Base-by-base conservation (phyloP, 2,329 filamentous ascomycete genomes). In the Ploettnerulaceae sp. region DNA sequence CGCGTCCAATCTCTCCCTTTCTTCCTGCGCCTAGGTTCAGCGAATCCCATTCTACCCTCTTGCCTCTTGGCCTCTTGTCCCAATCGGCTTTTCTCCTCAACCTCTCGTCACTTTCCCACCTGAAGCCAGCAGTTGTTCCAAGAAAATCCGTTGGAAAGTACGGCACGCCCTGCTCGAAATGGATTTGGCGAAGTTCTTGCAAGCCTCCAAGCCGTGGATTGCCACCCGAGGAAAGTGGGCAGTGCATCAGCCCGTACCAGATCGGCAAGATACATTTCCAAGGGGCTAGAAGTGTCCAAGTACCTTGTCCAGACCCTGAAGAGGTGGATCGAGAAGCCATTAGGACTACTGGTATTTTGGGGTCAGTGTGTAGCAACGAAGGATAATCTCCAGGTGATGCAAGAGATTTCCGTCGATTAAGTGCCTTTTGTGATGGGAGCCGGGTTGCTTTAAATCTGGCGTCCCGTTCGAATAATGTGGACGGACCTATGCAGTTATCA, bases 81-180 rank as follows among this genome's bases (percentile, higher is more conserved):
- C 89, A 95, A 20, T 79, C 74, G 18, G 70, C 69, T 58, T 78
- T 77, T 46, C 80, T 71, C 56, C 69, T 73, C 36, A 69, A 67
- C 9, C 81, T 76, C 64, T 90, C 77, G 26, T 78, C 74, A 25
- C 80, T 61, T 63, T 94, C 86, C 87, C 89, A 96, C 12, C 73
- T 70, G 63, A 79, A 82, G 1, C 93, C 93, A 2, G 89, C 85
- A 47, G 77, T 74, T 0, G 89, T 95, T 4, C 83, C 87, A 0
- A 87, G 82, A 52, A 79, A 87, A 64, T 98, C 93, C 3, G 79
- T 84, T 0, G 93, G 93, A 61, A 95, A 98, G 79, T 86, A 94
- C 1, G 89, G 81, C 28, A 76, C 69, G 0, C 80, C 80, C 15
- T 81, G 77, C 67, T 97, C 90, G 61, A 95, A 95, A 1, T 81